Evolutionary conservation across 192 early-diverging fungal species (phyloP), one percentile per base, ranked within the genome.

Genomic region (Rhizophagus clarus): DNA sequence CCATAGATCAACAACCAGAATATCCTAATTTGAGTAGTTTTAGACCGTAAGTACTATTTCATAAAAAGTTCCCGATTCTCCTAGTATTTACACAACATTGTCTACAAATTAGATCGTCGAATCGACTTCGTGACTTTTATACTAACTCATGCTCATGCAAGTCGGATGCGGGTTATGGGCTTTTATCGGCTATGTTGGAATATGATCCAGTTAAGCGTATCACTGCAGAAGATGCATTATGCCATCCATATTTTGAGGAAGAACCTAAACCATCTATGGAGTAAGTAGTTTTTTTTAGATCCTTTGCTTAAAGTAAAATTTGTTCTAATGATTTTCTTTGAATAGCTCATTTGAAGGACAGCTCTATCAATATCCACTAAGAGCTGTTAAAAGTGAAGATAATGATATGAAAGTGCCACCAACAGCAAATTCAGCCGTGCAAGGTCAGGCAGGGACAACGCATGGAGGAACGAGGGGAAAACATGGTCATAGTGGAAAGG

Each of bases 231-330:
- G 91, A 96, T 69, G 98, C 96, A 0, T 82, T 99, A 12, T 83
- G 89, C 10, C 98, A 99, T 78, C 94, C 97, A 22, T 99, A 96
- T 76, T 97, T 97, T 72, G 85, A 86, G 51, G 96, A 97, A 76
- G 93, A 90, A 37, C 89, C 88, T 4, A 85, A 86, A 32, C 91
- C 90, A 10, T 84, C 86, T 20, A 83, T 89, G 72, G 86, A 85
- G 90, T 91, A 87, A 80, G 82, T 78, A 4, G 24, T 2, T 51
- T 34, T 56, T 47, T 69, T 76, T 78, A 22, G 49, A 81, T 68
- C 6, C 6, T 40, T 28, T 61, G 12, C 29, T 14, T 29, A 26
- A 11, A 28, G 15, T 72, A 24, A 5, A 11, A 24, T 17, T 31
- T 63, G 7, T 12, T 77, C 71, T 62, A 34, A 72, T 64, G 61